Evolutionary conservation across 257 asterid species (phyloP).

Genomic region (Rubia yunnanensis): DNA sequence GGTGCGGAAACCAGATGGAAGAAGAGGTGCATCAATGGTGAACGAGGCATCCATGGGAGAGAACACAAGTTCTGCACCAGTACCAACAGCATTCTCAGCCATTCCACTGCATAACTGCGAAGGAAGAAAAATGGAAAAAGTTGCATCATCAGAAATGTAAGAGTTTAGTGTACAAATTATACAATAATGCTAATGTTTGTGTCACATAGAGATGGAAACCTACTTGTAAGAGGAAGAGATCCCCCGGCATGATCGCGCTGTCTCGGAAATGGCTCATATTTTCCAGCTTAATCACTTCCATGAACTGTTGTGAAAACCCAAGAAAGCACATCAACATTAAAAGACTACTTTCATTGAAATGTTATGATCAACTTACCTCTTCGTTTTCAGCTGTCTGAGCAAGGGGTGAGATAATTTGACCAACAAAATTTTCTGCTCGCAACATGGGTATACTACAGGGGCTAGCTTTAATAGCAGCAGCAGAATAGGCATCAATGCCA

Average conservation of each 20-base stretch:
- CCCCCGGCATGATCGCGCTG: slow-evolving; percentile 68
- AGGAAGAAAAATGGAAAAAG: not conserved
- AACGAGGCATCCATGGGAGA: slow-evolving; percentile 97
- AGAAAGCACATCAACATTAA: not conserved
- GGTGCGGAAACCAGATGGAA: slow-evolving; percentile 95
- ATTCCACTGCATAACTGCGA: slow-evolving; percentile 86
- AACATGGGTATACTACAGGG: slow-evolving; percentile 71
- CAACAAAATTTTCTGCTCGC: slow-evolving; percentile 75
- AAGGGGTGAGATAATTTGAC: slow-evolving; percentile 88
- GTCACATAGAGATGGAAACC: slow-evolving; percentile 11
- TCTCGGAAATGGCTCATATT: slow-evolving; percentile 63
- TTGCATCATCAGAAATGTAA: not conserved
- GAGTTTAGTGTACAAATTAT: not conserved
- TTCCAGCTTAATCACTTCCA: slow-evolving; percentile 98
- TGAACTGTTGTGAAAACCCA: slow-evolving; percentile 41
- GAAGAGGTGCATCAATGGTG: slow-evolving; percentile 94
- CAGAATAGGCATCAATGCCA: slow-evolving; percentile 86
- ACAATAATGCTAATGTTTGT: not conserved
- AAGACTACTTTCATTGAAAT: not conserved
- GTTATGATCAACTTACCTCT: slow-evolving; percentile 45
- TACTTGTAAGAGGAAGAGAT: slow-evolving; percentile 91
- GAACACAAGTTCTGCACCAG: slow-evolving; percentile 77
- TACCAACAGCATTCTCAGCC: slow-evolving; percentile 73
- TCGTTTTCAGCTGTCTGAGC: slow-evolving; percentile 96
- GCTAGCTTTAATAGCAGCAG: slow-evolving; percentile 77